Percentiles rank a stretch among this genome's conserved stretches.
phyloP scores from a whole-genome alignment of 495 filamentous ascomycete species.

The Elaphomyces granulatus region DNA sequence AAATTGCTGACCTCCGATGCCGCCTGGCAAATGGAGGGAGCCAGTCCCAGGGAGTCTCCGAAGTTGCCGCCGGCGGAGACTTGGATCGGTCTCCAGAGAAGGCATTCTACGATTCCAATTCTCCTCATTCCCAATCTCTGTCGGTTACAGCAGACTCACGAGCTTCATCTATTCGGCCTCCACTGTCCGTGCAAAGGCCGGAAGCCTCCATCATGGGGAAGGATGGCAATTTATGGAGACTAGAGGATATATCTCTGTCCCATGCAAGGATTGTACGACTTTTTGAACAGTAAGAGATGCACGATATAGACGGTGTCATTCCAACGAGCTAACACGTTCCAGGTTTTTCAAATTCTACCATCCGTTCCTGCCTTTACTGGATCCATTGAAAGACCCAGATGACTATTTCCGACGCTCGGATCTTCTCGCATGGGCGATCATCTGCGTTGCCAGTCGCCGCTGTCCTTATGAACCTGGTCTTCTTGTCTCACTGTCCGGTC shows the following conservation, averaged over 20 bases:
- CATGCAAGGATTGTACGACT: slow-evolving; percentile 24
- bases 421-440: slow-evolving; percentile 75
- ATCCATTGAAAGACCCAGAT: slow-evolving; percentile 55
- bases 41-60: slow-evolving; percentile 9
- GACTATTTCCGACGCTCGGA: slow-evolving; percentile 61
- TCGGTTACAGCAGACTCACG: slow-evolving; percentile 26
- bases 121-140: slow-evolving; percentile 21
- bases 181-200: slow-evolving; percentile 25
- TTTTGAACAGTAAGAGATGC: slow-evolving; percentile 28
- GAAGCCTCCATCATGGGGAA: slow-evolving; percentile 26
- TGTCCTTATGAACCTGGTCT: slow-evolving; percentile 54
- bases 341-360: slow-evolving; percentile 71
- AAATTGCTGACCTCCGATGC: slow-evolving; percentile 34
- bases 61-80: slow-evolving; percentile 21
- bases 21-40: slow-evolving; percentile 25
- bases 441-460: slow-evolving; percentile 66
- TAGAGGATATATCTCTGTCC: slow-evolving; percentile 31
- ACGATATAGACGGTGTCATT: too few species aligned
- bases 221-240: slow-evolving; percentile 26
- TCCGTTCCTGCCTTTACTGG: slow-evolving; percentile 71
- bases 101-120: slow-evolving; percentile 21
- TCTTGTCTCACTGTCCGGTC: slow-evolving; percentile 52
- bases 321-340: background rate
- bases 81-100: slow-evolving; percentile 29
- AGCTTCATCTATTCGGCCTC: slow-evolving; percentile 21